Evolutionary conservation across 495 filamentous ascomycete species (phyloP).

Genomic region (Tuber calosporum): DNA sequence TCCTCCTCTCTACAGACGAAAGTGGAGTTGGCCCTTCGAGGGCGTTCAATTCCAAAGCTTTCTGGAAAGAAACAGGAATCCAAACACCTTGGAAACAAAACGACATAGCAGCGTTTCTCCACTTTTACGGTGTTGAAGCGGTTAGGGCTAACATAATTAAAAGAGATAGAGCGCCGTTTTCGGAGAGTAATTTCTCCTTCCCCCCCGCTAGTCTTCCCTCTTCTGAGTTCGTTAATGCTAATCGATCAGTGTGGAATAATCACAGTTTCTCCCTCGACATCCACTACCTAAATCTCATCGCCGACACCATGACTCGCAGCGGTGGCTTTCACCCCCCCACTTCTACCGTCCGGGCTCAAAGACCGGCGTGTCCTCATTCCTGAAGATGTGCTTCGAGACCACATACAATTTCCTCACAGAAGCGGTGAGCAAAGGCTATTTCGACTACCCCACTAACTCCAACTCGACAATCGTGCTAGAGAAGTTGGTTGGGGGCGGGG

Average conservation of each 20-base stretch:
- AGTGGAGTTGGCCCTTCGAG: conserved; percentile 78
- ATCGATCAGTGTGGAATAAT: conserved; percentile 33
- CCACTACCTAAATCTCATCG: conserved; percentile 90
- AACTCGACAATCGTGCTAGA: conserved; percentile 85
- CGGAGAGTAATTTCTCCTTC: conserved; percentile 43
- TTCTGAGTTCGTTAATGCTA: background rate
- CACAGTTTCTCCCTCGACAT: conserved; percentile 92
- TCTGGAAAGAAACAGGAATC: conserved; percentile 79
- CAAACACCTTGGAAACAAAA: conserved; percentile 83
- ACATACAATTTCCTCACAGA: conserved; percentile 88
- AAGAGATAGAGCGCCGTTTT: conserved; percentile 84
- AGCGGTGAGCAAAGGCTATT: conserved; percentile 79
- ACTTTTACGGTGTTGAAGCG: conserved; percentile 87
- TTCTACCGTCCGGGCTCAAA: conserved; percentile 87
- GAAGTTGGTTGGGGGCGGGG: conserved; percentile 54
- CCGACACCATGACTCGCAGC: conserved; percentile 88
- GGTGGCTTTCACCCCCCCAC: conserved; percentile 76
- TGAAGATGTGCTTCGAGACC: conserved; percentile 99
- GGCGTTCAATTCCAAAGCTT: conserved; percentile 84
- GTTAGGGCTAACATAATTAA: conserved; percentile 75
- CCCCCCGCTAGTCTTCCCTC: background rate
- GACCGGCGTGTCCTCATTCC: conserved; percentile 75
- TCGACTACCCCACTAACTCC: conserved; percentile 77
- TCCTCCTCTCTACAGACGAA: conserved; percentile 72
- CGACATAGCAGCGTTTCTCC: conserved; percentile 76